Evolutionary conservation across 169 alveolate species (phyloP).

Genomic region (Plasmodium vivax): DNA sequence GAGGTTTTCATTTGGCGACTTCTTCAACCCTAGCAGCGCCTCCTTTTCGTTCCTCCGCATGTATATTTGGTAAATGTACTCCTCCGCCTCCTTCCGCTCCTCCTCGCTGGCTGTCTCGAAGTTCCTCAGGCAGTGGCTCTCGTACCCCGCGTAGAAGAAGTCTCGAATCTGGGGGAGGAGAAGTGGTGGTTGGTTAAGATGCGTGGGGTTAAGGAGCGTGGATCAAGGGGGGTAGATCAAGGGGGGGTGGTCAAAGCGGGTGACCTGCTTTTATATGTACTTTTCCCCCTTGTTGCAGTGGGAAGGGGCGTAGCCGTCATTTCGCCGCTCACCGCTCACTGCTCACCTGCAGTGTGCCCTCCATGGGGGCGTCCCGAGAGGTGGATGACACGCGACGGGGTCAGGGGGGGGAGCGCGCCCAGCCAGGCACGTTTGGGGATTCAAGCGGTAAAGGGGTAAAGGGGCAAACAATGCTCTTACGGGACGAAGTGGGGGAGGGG

Average conservation of each 20-base stretch:
- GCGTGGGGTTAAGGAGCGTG: too few species aligned
- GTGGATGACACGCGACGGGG: neutral
- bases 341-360: neutral
- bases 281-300: too few species aligned
- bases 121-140: conserved; percentile 26
- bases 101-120: conserved; percentile 13
- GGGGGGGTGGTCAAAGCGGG: too few species aligned
- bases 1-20: conserved; percentile 31
- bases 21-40: conserved; percentile 20
- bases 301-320: neutral
- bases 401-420: neutral
- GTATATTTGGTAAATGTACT: conserved; percentile 65
- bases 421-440: neutral
- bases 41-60: conserved; percentile 43
- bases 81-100: conserved; percentile 52
- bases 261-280: too few species aligned
- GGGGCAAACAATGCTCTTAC: neutral
- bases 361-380: neutral
- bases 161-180: conserved; percentile 43
- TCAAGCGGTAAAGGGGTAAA: neutral
- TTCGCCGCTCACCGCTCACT: neutral
- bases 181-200: too few species aligned
- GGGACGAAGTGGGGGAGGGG: neutral
- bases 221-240: too few species aligned
- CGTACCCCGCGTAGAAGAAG: conserved; percentile 60